These are phyloP conservation scores for Ophioceras dolichostomum DNA, from an alignment of 2,329 filamentous ascomycete genomes.

Conservation along the genomic window DNA sequence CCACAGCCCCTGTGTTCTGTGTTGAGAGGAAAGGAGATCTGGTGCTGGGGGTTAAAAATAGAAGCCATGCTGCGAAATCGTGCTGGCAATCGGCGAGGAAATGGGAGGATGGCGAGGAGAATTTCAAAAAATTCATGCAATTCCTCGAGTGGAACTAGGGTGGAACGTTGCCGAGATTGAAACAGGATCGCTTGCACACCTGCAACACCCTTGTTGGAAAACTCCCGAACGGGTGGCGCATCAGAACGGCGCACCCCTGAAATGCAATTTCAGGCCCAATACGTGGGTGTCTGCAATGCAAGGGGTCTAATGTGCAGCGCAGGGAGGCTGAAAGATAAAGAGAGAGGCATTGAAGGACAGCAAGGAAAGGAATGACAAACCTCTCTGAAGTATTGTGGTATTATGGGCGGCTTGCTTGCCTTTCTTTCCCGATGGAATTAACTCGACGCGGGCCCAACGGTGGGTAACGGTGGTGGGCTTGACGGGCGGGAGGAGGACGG, in stretches of 20 bases:
- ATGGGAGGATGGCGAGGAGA: slow-evolving; percentile 12
- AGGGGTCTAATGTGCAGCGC: too few relatives aligned
- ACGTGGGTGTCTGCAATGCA: too few relatives aligned
- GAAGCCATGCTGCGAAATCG: neutral
- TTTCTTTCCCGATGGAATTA: too few relatives aligned
- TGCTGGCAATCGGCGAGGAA: neutral
- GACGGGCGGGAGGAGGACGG: too few relatives aligned
- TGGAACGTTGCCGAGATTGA: slow-evolving; percentile 27
- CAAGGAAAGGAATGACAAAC: neutral
- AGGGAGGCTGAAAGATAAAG: neutral
- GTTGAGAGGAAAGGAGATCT: neutral
- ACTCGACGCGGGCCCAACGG: too few relatives aligned
- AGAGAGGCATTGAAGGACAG: neutral
- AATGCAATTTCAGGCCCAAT: slow-evolving; percentile 2
- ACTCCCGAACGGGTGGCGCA: slow-evolving; percentile 4
- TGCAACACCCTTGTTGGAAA: slow-evolving; percentile 10
- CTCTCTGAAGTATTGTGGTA: neutral
- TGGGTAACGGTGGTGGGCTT: too few relatives aligned
- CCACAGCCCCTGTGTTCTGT: neutral
- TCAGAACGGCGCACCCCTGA: slow-evolving; percentile 3
- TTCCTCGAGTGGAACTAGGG: slow-evolving; percentile 22
- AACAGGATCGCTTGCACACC: slow-evolving; percentile 16
- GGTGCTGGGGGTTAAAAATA: neutral
- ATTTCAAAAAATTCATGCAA: slow-evolving; percentile 21
- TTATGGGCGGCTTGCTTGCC: too few relatives aligned